These are phyloP conservation scores for Theileria annulata DNA, from an alignment of 169 alveolate species.

Conservation along the genomic window DNA sequence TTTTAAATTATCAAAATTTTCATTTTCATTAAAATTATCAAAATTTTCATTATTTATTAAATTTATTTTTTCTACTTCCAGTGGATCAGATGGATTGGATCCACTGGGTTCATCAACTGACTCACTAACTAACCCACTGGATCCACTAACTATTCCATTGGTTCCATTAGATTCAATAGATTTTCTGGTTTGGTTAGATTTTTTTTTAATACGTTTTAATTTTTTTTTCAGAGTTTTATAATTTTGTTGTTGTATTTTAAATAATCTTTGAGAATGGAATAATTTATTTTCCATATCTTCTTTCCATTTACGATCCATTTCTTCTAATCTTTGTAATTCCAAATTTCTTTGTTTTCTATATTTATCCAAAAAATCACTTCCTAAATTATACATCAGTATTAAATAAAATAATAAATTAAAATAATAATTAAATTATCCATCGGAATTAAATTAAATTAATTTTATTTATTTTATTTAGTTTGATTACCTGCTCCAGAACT, in stretches of 20 bases:
- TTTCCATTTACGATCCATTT: slow-evolving; percentile 63
- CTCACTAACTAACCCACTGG: too few species aligned
- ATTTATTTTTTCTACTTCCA: too few species aligned
- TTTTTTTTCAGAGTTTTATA: slow-evolving; percentile 61
- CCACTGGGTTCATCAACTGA: too few species aligned
- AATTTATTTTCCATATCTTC: slow-evolving; percentile 66
- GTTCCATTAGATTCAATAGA: neutral
- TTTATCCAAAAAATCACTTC: slow-evolving; percentile 75
- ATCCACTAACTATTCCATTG: too few species aligned
- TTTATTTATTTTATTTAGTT: neutral
- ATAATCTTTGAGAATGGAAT: slow-evolving; percentile 62
- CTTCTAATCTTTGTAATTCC: slow-evolving; percentile 64
- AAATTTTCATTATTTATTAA: too few species aligned
- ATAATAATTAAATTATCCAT: too few species aligned
- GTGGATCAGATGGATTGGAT: too few species aligned
- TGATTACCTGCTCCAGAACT: slow-evolving; percentile 78
- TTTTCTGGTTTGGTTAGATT: slow-evolving; percentile 40
- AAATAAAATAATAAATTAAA: too few species aligned
- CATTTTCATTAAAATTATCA: too few species aligned
- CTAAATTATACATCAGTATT: too few species aligned
- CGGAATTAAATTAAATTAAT: neutral
- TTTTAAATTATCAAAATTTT: too few species aligned
- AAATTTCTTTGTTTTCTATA: slow-evolving; percentile 65
- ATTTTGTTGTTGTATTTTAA: slow-evolving; percentile 59
- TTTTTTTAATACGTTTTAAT: slow-evolving; percentile 63